These are phyloP conservation scores for Cutaneotrichosporon curvatum DNA, from an alignment of 1,284 basidiomycete species.

Conservation along the genomic window DNA sequence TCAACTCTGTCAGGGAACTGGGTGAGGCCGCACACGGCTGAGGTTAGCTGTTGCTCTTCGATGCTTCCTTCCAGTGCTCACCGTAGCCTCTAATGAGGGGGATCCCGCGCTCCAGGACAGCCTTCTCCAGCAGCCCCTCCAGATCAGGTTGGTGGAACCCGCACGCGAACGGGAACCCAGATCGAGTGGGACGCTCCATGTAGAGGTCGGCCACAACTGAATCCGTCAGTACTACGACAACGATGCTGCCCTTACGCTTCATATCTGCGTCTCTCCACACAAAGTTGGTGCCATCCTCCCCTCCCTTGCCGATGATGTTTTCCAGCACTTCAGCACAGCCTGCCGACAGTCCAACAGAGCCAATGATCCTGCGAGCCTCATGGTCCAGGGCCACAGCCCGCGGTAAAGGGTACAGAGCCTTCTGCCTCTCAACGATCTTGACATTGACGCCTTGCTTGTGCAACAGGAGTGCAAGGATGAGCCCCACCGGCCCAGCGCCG, in stretches of 20 bases:
- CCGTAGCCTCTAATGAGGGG: slow-evolving; percentile 6
- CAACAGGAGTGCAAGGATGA: slow-evolving; percentile 13
- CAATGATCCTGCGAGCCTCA: slow-evolving; percentile 17
- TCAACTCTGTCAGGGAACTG: slow-evolving; percentile 2
- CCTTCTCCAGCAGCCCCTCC: slow-evolving; percentile 8
- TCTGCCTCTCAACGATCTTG: slow-evolving; percentile 20
- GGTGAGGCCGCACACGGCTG: not conserved
- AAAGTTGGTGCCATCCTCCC: slow-evolving; percentile 16
- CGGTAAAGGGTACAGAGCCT: slow-evolving; percentile 19
- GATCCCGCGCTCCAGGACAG: slow-evolving; percentile 3
- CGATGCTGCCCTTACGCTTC: slow-evolving; percentile 5
- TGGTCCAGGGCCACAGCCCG: slow-evolving; percentile 21
- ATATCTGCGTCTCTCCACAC: slow-evolving; percentile 19
- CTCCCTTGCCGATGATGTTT: slow-evolving; percentile 9
- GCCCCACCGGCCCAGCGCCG: slow-evolving; percentile 11
- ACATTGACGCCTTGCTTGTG: slow-evolving; percentile 15
- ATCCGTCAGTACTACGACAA: not conserved
- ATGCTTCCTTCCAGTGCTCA: no score
- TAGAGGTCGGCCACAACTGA: slow-evolving; percentile 11
- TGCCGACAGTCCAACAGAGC: slow-evolving; percentile 9
- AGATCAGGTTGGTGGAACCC: slow-evolving; percentile 18
- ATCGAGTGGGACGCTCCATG: slow-evolving; percentile 11
- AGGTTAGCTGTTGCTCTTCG: no score
- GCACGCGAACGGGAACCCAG: slow-evolving; percentile 15
- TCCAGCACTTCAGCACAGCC: slow-evolving; percentile 7